Evolutionary conservation across 2,329 filamentous ascomycete species (phyloP), one percentile per base, ranked within the genome.

Genomic region (Tolypocladium tundrense): DNA sequence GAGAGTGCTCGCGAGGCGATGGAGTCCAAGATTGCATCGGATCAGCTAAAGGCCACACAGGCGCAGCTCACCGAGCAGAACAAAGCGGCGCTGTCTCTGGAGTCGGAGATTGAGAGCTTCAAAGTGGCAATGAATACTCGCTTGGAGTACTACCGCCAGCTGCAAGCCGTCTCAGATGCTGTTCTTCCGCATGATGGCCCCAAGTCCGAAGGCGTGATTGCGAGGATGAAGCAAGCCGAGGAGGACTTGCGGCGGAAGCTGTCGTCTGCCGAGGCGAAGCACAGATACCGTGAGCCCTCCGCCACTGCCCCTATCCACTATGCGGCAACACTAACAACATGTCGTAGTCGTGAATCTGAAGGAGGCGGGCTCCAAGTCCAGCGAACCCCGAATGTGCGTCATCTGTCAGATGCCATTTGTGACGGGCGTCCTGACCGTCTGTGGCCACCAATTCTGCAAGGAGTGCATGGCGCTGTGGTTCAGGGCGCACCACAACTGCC

Each of bases 361-460:
- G 64, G 71, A 79, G 57, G 74, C 79, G 21, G 87, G 89, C 51
- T 77, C 81, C n/a, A 83, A 81, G 54, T 80, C 81, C 1, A 80
- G 85, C 53, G 82, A 86, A 58, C 77, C 84, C 8, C 82, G 84
- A 37, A 85, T 88, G 55, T 99, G 94, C 69, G 83, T 95, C 57
- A 97, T 99, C 64, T 99, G 94, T 69, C 87, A 89, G 66, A 80
- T 82, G 13, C 68, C 78, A 0, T 96, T 97, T 65, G 85, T 88
- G 59, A 77, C 85, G n/a, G 93, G 93, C 56, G 84, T 88, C 56
- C 77, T 93, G 60, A 97, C 93, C 0, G 82, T 91, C 1, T 97
- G 94, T 69, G 93, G 93, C 0, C 94, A 99, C 68, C 85, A 91
- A 62, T 97, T 91, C 69, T 97, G 93, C 75, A 91, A 90, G 66